These are phyloP conservation scores for Magnolia changhungtana DNA, from an alignment of 164 flowering plant genomes.

Conservation along the genomic window DNA sequence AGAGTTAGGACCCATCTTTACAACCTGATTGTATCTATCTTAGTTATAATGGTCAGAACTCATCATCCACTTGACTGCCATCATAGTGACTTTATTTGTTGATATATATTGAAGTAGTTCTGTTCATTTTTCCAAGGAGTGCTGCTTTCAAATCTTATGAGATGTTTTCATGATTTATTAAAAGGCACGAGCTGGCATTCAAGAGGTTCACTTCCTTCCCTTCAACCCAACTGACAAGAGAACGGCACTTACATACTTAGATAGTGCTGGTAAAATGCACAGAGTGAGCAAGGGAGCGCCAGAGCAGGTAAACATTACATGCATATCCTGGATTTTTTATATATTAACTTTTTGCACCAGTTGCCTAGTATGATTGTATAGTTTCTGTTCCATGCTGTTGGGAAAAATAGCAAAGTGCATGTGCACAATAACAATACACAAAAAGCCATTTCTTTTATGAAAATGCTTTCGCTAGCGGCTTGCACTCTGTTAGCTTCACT, in stretches of 20 bases:
- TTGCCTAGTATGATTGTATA: background rate
- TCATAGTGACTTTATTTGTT: background rate
- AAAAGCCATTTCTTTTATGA: background rate
- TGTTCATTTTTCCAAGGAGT: background rate
- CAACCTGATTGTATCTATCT: background rate
- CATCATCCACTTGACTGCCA: background rate
- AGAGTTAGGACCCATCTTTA: background rate
- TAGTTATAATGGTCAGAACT: background rate
- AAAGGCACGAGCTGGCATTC: conserved; percentile 60
- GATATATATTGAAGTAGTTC: background rate
- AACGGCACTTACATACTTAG: conserved; percentile 60
- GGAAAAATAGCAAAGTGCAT: background rate
- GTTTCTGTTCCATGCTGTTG: background rate
- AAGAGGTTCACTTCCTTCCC: conserved; percentile 63
- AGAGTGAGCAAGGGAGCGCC: conserved; percentile 67
- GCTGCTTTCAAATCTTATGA: background rate
- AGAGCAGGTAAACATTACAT: conserved; percentile 46
- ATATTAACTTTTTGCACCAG: background rate
- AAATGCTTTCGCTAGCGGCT: background rate
- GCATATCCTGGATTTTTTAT: background rate
- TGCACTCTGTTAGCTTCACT: background rate
- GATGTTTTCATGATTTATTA: background rate
- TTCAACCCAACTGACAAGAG: conserved; percentile 67
- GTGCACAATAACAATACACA: background rate
- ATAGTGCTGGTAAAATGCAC: conserved; percentile 48